Percentiles rank a stretch among this genome's conserved stretches.
Conservation (phyloP, 2,329 filamentous ascomycete species). For the Monosporascus cannonballus region DNA sequence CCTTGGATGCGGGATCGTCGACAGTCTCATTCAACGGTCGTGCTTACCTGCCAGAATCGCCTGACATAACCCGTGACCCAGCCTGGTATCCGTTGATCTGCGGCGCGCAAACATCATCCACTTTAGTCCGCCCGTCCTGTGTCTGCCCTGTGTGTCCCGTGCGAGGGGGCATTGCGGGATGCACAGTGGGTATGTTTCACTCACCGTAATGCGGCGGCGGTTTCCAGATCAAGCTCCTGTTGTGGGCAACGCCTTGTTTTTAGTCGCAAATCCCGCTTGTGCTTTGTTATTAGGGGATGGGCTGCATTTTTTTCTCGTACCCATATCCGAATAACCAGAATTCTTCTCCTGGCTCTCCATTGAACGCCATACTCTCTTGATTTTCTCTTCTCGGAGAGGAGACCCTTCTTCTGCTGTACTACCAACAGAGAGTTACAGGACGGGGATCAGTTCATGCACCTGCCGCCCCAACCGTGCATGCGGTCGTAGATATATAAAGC, state of each 20-base stretch:
- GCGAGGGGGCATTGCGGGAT: neutral
- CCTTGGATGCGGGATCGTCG: too few species aligned
- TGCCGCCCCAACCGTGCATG: neutral
- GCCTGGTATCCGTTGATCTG: conserved; percentile 79
- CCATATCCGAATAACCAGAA: conserved; percentile 98
- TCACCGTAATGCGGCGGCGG: conserved; percentile 92
- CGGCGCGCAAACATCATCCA: neutral
- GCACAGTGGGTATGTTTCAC: conserved; percentile 6
- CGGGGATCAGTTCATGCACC: neutral
- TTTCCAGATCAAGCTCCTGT: conserved; percentile 94
- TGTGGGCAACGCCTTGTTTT: neutral
- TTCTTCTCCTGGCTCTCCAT: conserved; percentile 46
- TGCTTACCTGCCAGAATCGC: conserved; percentile 87
- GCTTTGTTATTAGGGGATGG: neutral
- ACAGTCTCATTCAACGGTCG: neutral
- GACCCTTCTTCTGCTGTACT: too few species aligned
- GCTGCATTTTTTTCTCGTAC: conserved; percentile 42
- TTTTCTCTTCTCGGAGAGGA: too few species aligned
- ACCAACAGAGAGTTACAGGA: neutral
- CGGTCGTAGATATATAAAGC: too few species aligned
- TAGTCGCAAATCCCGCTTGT: neutral
- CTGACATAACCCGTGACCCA: conserved; percentile 93
- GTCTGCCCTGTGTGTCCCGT: neutral
- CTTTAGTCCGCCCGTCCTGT: conserved; percentile 3
- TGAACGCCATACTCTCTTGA: conserved; percentile 31